Evolutionary conservation across 225 moss, liverwort and hornwort species (phyloP).

Genomic region (Neckera pumila): DNA sequence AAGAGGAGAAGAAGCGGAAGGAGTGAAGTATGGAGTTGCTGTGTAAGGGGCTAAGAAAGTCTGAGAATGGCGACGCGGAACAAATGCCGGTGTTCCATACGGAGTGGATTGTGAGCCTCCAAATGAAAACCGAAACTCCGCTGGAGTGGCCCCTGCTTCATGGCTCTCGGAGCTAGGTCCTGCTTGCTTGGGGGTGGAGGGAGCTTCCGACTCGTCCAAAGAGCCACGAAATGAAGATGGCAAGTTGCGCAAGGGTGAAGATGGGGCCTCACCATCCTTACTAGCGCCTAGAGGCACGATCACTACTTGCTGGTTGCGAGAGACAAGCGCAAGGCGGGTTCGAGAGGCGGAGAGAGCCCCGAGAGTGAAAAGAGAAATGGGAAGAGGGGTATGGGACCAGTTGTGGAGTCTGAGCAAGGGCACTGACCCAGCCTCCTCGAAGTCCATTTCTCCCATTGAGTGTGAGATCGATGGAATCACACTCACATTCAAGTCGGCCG

Average conservation of each 20-base stretch:
- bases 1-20: slow-evolving; percentile 36
- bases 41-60: slow-evolving; percentile 22
- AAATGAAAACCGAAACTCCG: slow-evolving; percentile 14
- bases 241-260: slow-evolving; percentile 12
- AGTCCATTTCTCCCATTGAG: slow-evolving; percentile 18
- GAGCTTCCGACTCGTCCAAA: slow-evolving; percentile 3
- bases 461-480: slow-evolving; percentile 6
- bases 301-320: slow-evolving; percentile 40
- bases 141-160: neutral
- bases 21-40: slow-evolving; percentile 48
- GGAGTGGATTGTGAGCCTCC: slow-evolving; percentile 7
- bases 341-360: slow-evolving; percentile 78
- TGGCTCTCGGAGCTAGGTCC: neutral
- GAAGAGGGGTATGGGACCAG: slow-evolving; percentile 57
- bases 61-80: slow-evolving; percentile 14
- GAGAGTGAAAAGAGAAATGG: slow-evolving; percentile 35
- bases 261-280: neutral
- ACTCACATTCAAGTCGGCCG: slow-evolving; percentile 14
- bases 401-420: slow-evolving; percentile 72
- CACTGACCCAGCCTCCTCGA: slow-evolving; percentile 25
- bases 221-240: neutral
- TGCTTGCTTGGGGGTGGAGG: slow-evolving; percentile 24
- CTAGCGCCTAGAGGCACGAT: slow-evolving; percentile 41
- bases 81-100: slow-evolving; percentile 29
- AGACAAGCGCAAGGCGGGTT: slow-evolving; percentile 54